Evolutionary conservation across 306 rosid genomes (phyloP).

Genomic region (Erythrophleum fordii): DNA sequence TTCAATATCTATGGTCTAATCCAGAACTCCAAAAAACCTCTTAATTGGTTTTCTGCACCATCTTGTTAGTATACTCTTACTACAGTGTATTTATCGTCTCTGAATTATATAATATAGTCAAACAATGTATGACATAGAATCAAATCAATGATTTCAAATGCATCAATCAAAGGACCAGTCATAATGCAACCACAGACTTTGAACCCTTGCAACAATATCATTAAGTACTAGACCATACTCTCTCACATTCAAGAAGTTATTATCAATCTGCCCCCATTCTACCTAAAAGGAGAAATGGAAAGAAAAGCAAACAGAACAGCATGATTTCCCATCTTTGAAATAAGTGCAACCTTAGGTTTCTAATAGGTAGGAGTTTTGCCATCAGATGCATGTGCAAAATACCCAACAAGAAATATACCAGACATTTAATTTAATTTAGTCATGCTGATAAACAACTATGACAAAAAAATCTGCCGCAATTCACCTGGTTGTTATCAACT

Average conservation of each 20-base stretch:
- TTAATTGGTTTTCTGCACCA: no score
- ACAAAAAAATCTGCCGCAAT: slow-evolving; percentile 18
- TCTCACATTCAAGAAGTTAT: neutral
- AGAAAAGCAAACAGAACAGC: neutral
- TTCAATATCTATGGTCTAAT: neutral
- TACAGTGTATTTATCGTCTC: neutral
- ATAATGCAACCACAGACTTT: neutral
- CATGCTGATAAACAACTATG: neutral
- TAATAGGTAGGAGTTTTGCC: neutral
- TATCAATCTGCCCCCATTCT: neutral
- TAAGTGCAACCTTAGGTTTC: neutral
- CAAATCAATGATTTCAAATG: neutral
- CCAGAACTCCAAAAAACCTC: neutral
- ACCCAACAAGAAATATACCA: slow-evolving; percentile 7
- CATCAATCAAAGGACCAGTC: neutral
- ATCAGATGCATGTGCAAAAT: slow-evolving; percentile 15
- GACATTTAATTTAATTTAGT: neutral
- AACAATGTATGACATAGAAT: neutral
- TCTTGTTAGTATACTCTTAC: neutral
- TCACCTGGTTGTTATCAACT: slow-evolving; percentile 86
- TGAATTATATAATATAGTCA: neutral
- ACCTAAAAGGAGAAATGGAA: neutral
- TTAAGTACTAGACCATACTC: neutral
- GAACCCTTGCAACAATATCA: neutral
- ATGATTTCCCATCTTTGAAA: neutral